Conservation (phyloP, 2,329 filamentous ascomycete genomes). For the Metarhizium album region DNA sequence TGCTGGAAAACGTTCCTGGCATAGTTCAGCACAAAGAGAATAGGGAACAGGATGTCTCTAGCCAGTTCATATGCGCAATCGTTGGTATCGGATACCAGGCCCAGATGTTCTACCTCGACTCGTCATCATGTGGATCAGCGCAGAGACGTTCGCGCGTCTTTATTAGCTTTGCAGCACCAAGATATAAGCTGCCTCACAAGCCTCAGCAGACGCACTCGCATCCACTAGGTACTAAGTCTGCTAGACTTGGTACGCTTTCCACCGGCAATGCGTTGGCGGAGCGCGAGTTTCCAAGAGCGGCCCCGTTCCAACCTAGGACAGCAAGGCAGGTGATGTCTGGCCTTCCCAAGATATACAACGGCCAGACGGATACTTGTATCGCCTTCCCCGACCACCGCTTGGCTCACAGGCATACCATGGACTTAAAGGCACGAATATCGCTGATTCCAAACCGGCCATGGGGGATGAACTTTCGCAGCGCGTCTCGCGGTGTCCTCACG, state of each 20-base stretch:
- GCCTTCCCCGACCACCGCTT: slow-evolving; percentile 57
- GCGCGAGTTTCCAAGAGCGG: slow-evolving; percentile 29
- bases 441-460: slow-evolving; percentile 49
- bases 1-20: slow-evolving; percentile 65
- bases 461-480: slow-evolving; percentile 39
- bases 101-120: slow-evolving; percentile 55
- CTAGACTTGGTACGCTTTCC: slow-evolving; percentile 44
- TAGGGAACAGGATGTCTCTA: slow-evolving; percentile 54
- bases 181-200: slow-evolving; percentile 40
- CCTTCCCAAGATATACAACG: slow-evolving; percentile 53
- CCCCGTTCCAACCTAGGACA: slow-evolving; percentile 49
- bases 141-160: slow-evolving; percentile 61
- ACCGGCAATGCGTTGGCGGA: slow-evolving; percentile 51
- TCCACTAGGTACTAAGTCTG: slow-evolving; percentile 21
- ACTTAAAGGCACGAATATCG: slow-evolving; percentile 35
- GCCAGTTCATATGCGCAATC: slow-evolving; percentile 60
- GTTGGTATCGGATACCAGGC: slow-evolving; percentile 71
- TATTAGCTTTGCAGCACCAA: slow-evolving; percentile 59
- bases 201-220: slow-evolving; percentile 55
- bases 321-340: slow-evolving; percentile 44
- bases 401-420: slow-evolving; percentile 26
- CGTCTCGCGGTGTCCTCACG: slow-evolving; percentile 32
- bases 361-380: slow-evolving; percentile 50
- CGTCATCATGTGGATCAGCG: slow-evolving; percentile 56
- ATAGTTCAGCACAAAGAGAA: slow-evolving; percentile 43